Evolutionary conservation across 2,329 filamentous ascomycete species (phyloP), one percentile per base, ranked within the genome.

Genomic region (Plectosphaerella cucumerina): DNA sequence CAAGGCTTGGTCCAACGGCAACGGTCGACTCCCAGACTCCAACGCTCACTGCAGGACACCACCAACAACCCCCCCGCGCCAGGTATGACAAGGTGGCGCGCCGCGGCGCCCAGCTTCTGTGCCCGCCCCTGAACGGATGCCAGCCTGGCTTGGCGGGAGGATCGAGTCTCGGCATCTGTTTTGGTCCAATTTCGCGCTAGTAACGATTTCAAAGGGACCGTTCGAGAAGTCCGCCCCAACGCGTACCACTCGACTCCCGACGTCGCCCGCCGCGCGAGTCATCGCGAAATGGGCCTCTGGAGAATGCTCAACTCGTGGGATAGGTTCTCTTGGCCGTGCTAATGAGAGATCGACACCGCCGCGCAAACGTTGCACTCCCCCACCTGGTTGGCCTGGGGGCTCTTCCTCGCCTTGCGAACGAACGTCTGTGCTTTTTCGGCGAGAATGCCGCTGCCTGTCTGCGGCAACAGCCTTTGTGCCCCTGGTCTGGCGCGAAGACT

Each of bases 81-180:
- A 37, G 12, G 6, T 37, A 48, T 46, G 48, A 43, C 26, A 48
- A 46, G 35, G 48, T 26, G 23, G 23, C 23, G 23, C 23, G 23
- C 23, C 23, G 48, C 35, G 48, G 21, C 41, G 50, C 50, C 47
- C 53, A 54, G 53, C 22, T 47, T 51, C 50, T 53, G 48, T 51
- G 51, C 48, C 53, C 48, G 34, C 53, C 37, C 37, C 37, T 41
- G 37, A 41, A 20, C 15, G 37, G 45, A 51, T 53, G 45, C 48
- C 26, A 31, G 48, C 51, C 48, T 42, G 51, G 51, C 48, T 43
- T 51, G 53, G 48, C 45, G 51, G 53, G 51, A 55, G 48, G 34
- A 22, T 21, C 51, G 22, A 35, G 33, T 12, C 15, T 42, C 15
- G 18, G 3, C 12, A 14, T 15, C 11, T 37, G 15, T 17, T n/a